Percentiles rank a stretch among this genome's conserved stretches.
phyloP scores from a whole-genome alignment of 768 basidiomycete species.

The Tephrocybe sp. region DNA sequence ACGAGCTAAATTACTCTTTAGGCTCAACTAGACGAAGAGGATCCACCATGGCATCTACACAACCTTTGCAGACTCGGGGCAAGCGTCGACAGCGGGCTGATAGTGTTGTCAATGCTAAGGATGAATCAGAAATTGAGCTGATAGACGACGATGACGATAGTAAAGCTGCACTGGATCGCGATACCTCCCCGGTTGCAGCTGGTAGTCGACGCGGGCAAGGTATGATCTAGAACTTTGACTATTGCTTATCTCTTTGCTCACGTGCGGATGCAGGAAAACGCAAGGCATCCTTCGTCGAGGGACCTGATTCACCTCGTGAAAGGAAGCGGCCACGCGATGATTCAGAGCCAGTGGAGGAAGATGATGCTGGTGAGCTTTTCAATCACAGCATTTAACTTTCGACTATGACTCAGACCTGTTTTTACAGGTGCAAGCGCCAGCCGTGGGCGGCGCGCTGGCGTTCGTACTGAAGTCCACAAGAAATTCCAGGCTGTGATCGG shows the following conservation, averaged over 20 bases:
- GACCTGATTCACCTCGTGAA: constrained; percentile 44
- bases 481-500: constrained; percentile 80
- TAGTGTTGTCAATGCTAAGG: constrained; percentile 9
- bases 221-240: constrained; percentile 5
- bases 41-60: constrained; percentile 29
- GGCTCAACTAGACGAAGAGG: constrained; percentile 41
- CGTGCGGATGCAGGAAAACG: constrained; percentile 49
- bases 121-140: constrained; percentile 14
- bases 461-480: constrained; percentile 52
- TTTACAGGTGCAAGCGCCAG: constrained; percentile 26
- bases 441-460: constrained; percentile 29
- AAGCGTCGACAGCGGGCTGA: constrained; percentile 26
- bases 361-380: constrained; percentile 45
- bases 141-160: constrained; percentile 26
- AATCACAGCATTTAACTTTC: not conserved
- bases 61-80: constrained; percentile 24
- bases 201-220: constrained; percentile 28
- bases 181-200: constrained; percentile 26
- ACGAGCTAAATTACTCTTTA: constrained; percentile 10
- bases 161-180: constrained; percentile 28
- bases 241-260: not conserved
- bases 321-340: constrained; percentile 63
- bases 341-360: constrained; percentile 65
- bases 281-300: constrained; percentile 55
- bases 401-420: not conserved